phyloP scores from a whole-genome alignment of 2,329 filamentous ascomycete species.

The Penicillium sp. region DNA sequence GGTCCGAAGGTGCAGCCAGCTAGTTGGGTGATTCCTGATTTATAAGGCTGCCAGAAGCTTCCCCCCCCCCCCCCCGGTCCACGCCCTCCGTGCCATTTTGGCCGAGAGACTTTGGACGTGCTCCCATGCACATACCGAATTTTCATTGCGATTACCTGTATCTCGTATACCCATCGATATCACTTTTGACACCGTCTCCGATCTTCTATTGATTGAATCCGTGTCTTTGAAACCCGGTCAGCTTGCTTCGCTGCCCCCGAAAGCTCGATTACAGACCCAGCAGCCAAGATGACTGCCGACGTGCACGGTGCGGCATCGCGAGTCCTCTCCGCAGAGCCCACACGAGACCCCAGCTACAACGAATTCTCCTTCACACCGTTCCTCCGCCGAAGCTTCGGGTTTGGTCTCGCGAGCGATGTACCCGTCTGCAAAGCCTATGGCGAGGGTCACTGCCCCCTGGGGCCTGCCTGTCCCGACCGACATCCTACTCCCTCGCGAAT shows the following conservation, averaged over 20 bases:
- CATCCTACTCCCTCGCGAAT: constrained; percentile 53
- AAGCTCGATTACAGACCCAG: background rate
- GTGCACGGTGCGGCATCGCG: constrained; percentile 28
- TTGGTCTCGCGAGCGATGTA: constrained; percentile 70
- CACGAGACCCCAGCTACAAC: constrained; percentile 45
- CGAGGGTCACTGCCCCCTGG: constrained; percentile 79
- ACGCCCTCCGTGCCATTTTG: too few species aligned
- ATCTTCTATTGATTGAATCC: too few species aligned
- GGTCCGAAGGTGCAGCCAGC: too few species aligned
- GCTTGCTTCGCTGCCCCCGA: background rate
- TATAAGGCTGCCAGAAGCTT: too few species aligned
- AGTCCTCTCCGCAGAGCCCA: constrained; percentile 31
- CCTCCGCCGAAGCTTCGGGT: constrained; percentile 74
- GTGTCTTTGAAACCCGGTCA: background rate
- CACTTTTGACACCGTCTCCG: too few species aligned
- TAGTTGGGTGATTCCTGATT: too few species aligned
- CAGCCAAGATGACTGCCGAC: constrained; percentile 30
- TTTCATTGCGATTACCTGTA: too few species aligned
- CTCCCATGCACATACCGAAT: too few species aligned
- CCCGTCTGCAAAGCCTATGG: constrained; percentile 82
- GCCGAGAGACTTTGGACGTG: too few species aligned
- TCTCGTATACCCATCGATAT: too few species aligned
- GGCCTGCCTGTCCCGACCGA: constrained; percentile 76
- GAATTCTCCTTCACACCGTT: constrained; percentile 82
- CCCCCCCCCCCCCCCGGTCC: too few species aligned